Conservation (phyloP, 805 yeast genomes). For the Wickerhamiella lipophila region DNA sequence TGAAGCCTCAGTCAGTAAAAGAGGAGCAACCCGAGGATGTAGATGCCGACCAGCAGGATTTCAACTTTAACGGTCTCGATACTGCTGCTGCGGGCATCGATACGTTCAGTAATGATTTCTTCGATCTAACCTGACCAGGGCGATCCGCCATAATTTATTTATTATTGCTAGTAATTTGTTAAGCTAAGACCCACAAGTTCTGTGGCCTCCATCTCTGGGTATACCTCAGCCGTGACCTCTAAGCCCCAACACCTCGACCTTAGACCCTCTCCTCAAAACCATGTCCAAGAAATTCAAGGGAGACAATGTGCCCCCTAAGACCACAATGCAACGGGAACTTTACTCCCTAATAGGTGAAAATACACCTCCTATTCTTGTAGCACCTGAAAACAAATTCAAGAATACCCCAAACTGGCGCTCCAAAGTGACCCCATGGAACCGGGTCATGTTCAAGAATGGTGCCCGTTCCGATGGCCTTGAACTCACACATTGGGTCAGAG, state of each 20-base stretch:
- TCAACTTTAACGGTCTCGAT: neutral
- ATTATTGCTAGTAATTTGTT: neutral
- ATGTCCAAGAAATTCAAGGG: slow-evolving; percentile 25
- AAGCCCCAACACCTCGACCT: neutral
- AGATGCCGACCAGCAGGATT: neutral
- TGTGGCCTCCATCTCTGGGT: too few relatives aligned
- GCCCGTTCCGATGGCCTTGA: slow-evolving; percentile 44
- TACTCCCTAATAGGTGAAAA: slow-evolving; percentile 82
- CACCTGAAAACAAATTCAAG: slow-evolving; percentile 40
- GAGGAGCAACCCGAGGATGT: neutral
- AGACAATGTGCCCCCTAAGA: slow-evolving; percentile 25
- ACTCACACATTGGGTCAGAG: slow-evolving; percentile 80
- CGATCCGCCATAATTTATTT: neutral
- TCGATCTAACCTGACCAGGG: slow-evolving; percentile 4
- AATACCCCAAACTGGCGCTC: slow-evolving; percentile 47
- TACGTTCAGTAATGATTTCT: slow-evolving; percentile 6
- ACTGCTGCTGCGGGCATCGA: neutral
- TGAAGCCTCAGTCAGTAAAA: neutral
- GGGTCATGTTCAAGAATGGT: slow-evolving; percentile 45
- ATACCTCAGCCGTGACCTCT: too few relatives aligned
- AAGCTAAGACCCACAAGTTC: too few relatives aligned
- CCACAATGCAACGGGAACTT: slow-evolving; percentile 80
- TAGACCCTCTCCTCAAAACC: too few relatives aligned
- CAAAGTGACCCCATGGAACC: slow-evolving; percentile 75
- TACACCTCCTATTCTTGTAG: slow-evolving; percentile 70